Percentiles rank a stretch among this genome's conserved stretches.
phyloP scores from a whole-genome alignment of 805 yeast genomes.

The Torulaspora franciscae region DNA sequence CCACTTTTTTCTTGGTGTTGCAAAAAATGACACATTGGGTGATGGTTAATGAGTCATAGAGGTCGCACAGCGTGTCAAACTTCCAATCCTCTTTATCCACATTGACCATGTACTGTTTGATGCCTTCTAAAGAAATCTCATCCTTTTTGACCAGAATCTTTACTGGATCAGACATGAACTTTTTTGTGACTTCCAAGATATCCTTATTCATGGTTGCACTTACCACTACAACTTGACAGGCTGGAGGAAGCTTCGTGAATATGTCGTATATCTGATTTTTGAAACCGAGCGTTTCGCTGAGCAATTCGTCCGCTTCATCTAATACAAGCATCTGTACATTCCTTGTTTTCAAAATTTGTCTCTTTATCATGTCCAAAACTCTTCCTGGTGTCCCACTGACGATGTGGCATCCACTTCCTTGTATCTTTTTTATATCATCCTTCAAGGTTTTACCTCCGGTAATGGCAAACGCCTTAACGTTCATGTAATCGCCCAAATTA shows the following conservation, averaged over 20 bases:
- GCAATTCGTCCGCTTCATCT: constrained; percentile 96
- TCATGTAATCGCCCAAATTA: constrained; percentile 83
- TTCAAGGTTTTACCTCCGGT: constrained; percentile 88
- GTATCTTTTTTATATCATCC: constrained; percentile 70
- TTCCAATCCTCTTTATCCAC: constrained; percentile 93
- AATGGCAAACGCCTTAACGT: constrained; percentile 81
- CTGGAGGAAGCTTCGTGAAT: constrained; percentile 78
- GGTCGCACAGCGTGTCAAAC: constrained; percentile 88
- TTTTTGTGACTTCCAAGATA: constrained; percentile 83
- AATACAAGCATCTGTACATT: constrained; percentile 80
- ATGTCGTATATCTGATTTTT: constrained; percentile 94
- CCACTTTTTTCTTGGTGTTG: constrained; percentile 92
- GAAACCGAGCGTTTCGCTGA: constrained; percentile 82
- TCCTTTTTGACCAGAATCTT: constrained; percentile 92
- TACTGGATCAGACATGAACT: constrained; percentile 93
- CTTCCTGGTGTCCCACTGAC: constrained; percentile 98
- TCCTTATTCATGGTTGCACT: constrained; percentile 94
- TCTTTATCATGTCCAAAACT: constrained; percentile 82
- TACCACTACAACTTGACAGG: constrained; percentile 90
- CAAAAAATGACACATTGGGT: constrained; percentile 98
- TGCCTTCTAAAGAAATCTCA: constrained; percentile 92
- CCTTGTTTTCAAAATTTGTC: constrained; percentile 69
- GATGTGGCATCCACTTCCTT: constrained; percentile 73
- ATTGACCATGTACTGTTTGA: constrained; percentile 85
- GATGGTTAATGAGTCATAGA: constrained; percentile 91